Base-by-base conservation (phyloP, 257 asterid genomes). In the Salvia rosmarinus region DNA sequence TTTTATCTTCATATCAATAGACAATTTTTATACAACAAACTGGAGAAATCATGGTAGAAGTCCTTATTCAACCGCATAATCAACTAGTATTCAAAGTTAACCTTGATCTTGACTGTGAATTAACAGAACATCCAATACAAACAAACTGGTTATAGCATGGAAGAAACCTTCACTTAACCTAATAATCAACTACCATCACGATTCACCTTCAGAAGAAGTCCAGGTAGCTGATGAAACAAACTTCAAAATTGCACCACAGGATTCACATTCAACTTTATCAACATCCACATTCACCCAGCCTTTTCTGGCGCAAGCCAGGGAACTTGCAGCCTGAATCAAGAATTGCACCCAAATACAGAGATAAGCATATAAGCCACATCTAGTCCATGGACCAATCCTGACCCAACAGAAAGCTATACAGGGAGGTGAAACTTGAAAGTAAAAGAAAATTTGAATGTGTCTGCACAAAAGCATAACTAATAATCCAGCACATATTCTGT, bases 261-360 rank as follows among this genome's bases (percentile, higher is more conserved):
- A 86, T 89, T 91, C 99, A 70, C 99, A 95, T 78, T 86, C 96
- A 82, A 95, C 82, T 78, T 73, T 82, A 85, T 95, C 96, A 83
- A 79, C 87, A 79, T 78, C 90, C 78, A 87, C 90, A 81, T 91
- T 95, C 68, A 90, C 95, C 99, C 99, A 95, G 78, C 99, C 99
- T 85, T 94, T 95, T 80, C 97, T 83, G 77, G 99, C 99, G 79
- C 99, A 95, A 25, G 96, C 89, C 82, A 90, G 78, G 34, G 97
- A 90, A 77, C 91, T 84, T 72, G 94, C 95, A 79, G 94, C 94
- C 99, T 95, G 86, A 65, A 64, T 64, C 44, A 80, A 55, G 54
- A 59, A 71, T 54, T 57, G 71, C 64, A 78, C 67, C 66, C 30
- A 51, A 47, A 70, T 52, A 57, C 44, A 70, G 62, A 59, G 67